Evolutionary conservation across 2,329 filamentous ascomycete genomes (phyloP).

Genomic region (Stemphylium beticola): DNA sequence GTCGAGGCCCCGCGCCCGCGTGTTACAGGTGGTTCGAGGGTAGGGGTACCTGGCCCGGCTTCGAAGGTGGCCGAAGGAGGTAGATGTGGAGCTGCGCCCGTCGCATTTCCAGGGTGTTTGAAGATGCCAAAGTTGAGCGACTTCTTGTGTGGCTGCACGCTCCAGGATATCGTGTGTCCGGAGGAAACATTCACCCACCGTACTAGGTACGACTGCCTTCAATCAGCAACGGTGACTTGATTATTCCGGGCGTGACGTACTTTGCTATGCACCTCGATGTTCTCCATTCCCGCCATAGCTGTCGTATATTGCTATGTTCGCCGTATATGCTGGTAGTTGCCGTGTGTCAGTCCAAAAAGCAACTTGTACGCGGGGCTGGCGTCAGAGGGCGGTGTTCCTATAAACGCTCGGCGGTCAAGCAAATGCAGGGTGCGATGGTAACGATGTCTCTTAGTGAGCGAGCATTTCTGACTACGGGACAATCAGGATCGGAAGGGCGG

Average conservation of each 20-base stretch:
- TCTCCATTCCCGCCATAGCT: conserved; percentile 90
- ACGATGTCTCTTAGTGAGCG: not conserved
- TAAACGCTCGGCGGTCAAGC: conserved; percentile 3
- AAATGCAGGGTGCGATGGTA: conserved; percentile 1
- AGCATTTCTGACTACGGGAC: conserved; percentile 4
- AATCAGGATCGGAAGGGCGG: not conserved
- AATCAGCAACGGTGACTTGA: conserved; percentile 20
- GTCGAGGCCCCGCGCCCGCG: conserved; percentile 60
- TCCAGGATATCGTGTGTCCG: conserved; percentile 95
- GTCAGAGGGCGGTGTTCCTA: not conserved
- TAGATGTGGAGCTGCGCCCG: conserved; percentile 53
- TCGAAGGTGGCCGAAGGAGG: conserved; percentile 41
- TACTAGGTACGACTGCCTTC: conserved; percentile 86
- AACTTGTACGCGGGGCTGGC: conserved; percentile 10
- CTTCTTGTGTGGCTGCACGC: conserved; percentile 96
- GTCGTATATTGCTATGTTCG: not conserved
- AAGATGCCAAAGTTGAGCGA: conserved; percentile 98
- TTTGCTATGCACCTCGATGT: conserved; percentile 97
- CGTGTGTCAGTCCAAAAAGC: not conserved
- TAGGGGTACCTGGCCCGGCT: conserved; percentile 43
- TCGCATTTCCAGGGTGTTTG: conserved; percentile 85
- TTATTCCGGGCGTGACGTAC: conserved; percentile 56
- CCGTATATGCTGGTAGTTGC: not conserved
- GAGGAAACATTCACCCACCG: conserved; percentile 94
- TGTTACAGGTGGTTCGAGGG: conserved; percentile 59